Conservation (phyloP, 305 asterid species). For the Fraxinus xanthoxyloides region DNA sequence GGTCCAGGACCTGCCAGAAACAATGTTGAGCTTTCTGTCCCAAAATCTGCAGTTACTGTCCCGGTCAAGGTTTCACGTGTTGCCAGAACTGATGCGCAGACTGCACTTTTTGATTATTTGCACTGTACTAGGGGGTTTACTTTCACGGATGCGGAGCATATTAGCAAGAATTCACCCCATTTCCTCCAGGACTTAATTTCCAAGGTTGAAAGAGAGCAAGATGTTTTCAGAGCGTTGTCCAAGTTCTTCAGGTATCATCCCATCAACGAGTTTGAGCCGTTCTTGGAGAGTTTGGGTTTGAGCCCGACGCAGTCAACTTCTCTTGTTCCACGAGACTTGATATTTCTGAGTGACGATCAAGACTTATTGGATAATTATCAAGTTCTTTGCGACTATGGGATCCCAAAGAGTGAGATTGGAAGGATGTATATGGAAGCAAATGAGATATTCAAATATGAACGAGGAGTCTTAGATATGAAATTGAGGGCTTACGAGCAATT, state of each 20-base stretch:
- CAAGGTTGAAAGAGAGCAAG: constrained; percentile 51
- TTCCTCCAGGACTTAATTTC: constrained; percentile 49
- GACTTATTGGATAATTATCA: constrained; percentile 66
- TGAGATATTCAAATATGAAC: constrained; percentile 47
- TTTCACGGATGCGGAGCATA: constrained; percentile 76
- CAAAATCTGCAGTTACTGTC: constrained; percentile 35
- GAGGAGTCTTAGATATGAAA: constrained; percentile 45
- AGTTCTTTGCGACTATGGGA: constrained; percentile 63
- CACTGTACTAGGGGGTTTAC: constrained; percentile 72
- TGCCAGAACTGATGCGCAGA: constrained; percentile 63
- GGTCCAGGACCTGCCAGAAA: constrained; percentile 13
- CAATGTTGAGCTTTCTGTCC: constrained; percentile 20
- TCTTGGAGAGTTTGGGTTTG: constrained; percentile 83
- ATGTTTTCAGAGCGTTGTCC: constrained; percentile 52
- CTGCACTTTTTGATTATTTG: constrained; percentile 78
- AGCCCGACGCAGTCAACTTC: constrained; percentile 40
- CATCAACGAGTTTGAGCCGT: constrained; percentile 88
- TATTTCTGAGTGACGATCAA: constrained; percentile 58
- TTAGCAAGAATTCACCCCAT: constrained; percentile 79
- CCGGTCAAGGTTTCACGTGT: constrained; percentile 40
- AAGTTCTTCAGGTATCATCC: constrained; percentile 71
- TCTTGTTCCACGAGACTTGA: constrained; percentile 59
- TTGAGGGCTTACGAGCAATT: constrained; percentile 58
- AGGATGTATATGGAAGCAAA: constrained; percentile 64
- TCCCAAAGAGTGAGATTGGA: constrained; percentile 69